These are phyloP conservation scores for Eragrostis curvula DNA, from an alignment of 176 grass and related monocot species.

Conservation along the genomic window DNA sequence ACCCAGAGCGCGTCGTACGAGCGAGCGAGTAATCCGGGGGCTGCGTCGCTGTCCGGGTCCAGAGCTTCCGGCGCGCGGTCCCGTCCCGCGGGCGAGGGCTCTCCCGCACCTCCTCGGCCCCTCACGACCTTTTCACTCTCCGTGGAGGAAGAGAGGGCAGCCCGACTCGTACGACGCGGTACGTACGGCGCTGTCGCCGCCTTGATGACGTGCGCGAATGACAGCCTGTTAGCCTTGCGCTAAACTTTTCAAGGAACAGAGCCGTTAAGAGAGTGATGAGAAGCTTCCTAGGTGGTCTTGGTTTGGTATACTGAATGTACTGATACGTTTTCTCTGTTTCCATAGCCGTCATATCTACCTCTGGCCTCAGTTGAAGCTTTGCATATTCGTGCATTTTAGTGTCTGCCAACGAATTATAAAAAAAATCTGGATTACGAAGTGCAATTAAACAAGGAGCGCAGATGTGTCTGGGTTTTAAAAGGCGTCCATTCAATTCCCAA, in stretches of 20 bases:
- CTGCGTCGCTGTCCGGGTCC: conserved; percentile 20
- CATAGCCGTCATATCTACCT: no score
- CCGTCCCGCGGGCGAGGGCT: neutral
- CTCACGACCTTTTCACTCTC: neutral
- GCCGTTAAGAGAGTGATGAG: no score
- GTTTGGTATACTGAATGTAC: no score
- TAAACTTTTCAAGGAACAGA: no score
- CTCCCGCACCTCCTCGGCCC: neutral
- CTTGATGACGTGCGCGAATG: neutral
- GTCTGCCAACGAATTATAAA: no score
- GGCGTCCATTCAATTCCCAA: neutral
- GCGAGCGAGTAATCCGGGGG: neutral
- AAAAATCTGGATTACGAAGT: neutral
- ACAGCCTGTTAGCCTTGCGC: neutral
- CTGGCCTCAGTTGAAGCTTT: no score
- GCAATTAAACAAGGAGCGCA: neutral
- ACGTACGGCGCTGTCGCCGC: neutral
- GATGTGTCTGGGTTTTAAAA: neutral
- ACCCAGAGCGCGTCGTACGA: neutral
- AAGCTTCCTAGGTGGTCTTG: no score
- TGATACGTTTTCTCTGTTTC: no score
- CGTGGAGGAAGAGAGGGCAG: no score
- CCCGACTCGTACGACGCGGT: neutral
- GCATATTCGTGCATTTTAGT: no score
- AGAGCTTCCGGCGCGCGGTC: neutral